Evolutionary conservation across 352 stramenopile genomes (phyloP), one percentile per base, ranked within the genome.

Genomic region (Phytopythium aichiense): DNA sequence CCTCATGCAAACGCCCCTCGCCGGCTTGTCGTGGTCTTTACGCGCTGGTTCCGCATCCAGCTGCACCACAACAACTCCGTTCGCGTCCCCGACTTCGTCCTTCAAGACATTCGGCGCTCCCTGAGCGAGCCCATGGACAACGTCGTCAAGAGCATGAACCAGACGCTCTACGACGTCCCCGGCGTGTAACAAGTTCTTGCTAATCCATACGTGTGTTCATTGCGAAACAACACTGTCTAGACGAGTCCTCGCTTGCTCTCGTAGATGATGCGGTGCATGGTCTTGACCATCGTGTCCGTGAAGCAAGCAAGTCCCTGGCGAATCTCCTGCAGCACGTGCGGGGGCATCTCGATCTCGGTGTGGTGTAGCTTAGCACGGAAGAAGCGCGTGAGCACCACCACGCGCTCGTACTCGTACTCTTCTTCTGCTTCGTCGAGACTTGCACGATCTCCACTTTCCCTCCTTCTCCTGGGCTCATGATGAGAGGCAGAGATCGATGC

Each of bases 231-330:
- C 30, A 52, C 7, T 8, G 20, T 28, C 53, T 58, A 58, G 13
- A 58, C 35, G 22, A 18, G 13, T 6, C 33, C 25, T n/a, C 53
- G 53, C 22, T 58, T 49, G n/a, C 37, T 58, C 37, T 76, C 66
- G 38, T 69, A 77, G 28, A 77, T 77, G 40, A 72, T 63, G 20
- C 70, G 66, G 40, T 74, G 71, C 67, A 77, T 77, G 45, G 64
- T 77, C 28, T 72, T 66, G 49, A 73, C 67, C 71, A 77, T 77
- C 7, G 67, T 68, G 48, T 77, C 71, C 2, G 64, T 73, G 57
- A 74, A 77, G 43, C 67, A 71, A 13, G 67, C 64, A 15, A 74
- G 38, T 0, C 71, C 71, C 31, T 77, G 67, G 8, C 71, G 71
- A 8, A 74, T 61, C 35, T 77, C 67, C 43, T 74, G 71, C 5